A percentile compares a stretch with the other conserved stretches of the same genome.
These are phyloP conservation scores for Penicillium coprophilum DNA, from an alignment of 495 filamentous ascomycete genomes.

Conservation along the genomic window DNA sequence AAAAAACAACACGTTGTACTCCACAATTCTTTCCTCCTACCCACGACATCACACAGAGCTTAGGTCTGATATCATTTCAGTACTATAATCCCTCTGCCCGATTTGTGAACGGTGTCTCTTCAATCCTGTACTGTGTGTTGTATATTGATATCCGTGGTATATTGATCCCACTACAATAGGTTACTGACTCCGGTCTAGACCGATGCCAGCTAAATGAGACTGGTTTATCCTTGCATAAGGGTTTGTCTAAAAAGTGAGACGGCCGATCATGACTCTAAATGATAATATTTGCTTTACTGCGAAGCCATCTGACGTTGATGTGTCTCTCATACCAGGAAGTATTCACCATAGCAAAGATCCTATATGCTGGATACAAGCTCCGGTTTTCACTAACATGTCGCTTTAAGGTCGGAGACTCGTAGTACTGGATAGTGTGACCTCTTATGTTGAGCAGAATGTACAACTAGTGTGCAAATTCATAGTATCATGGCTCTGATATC, in stretches of 20 bases:
- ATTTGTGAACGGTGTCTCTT: background rate
- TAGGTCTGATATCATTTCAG: constrained; percentile 14
- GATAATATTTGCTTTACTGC: background rate
- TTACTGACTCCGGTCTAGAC: background rate
- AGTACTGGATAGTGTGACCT: too few relatives aligned
- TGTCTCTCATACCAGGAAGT: background rate
- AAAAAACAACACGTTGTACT: background rate
- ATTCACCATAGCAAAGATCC: background rate
- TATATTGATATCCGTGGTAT: background rate
- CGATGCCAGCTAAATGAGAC: background rate
- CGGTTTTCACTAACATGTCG: background rate
- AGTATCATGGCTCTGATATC: background rate
- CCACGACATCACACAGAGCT: constrained; percentile 10
- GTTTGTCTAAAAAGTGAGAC: background rate
- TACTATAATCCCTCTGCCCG: background rate
- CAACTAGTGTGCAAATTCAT: background rate
- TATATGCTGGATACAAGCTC: background rate
- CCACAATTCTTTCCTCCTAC: constrained; percentile 9
- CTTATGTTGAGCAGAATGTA: background rate
- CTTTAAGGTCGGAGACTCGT: background rate
- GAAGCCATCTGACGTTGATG: background rate
- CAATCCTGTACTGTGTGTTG: too few relatives aligned
- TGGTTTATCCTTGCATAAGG: background rate
- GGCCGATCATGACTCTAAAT: background rate
- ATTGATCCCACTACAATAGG: background rate